Evolutionary conservation across 148 eudicot species (phyloP), one percentile per base, ranked within the genome.

Genomic region (Salicornia ramosissima): DNA sequence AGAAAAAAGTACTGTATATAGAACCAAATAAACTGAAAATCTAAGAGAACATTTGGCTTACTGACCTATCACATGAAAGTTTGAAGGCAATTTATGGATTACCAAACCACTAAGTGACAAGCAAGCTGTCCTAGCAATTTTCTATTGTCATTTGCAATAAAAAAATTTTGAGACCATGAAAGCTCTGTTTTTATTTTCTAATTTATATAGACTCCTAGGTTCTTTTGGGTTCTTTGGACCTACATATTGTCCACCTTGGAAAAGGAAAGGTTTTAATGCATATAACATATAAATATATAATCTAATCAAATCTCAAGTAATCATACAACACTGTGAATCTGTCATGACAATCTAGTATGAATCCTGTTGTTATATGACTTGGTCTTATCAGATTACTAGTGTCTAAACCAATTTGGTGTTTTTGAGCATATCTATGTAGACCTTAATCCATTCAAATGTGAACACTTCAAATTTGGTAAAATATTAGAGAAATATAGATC

Each of bases 151-250:
- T 55, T 53, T 55, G 1, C 45, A 6, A 1, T 11, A 7, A 54
- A 55, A 42, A 6, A 33, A 36, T 36, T 36, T 66, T 28, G 19
- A 10, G 75, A 72, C 53, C 8, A 65, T 73, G 76, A 66, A 67
- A 67, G 66, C 36, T 57, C 33, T 31, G 36, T 55, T 56, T 42
- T 47, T 8, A n/a, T 58, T 59, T 69, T 19, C 31, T 24, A 39
- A 59, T 14, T 18, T 10, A 55, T 40, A 14, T 18, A 28, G 33
- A 33, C 42, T 36, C 62, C 50, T 39, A 39, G 18, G 62, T 43
- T 55, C 39, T 22, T 25, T 58, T 24, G 45, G 39, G 39, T 26
- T 64, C 29, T 28, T 50, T 49, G 67, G 67, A 40, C 34, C 33
- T 60, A 22, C 34, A 30, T 60, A 22, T 43, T 71, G 65, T 49